Evolutionary conservation across 2,329 filamentous ascomycete genomes (phyloP), one percentile per base, ranked within the genome.

Genomic region (Penicillium freii): DNA sequence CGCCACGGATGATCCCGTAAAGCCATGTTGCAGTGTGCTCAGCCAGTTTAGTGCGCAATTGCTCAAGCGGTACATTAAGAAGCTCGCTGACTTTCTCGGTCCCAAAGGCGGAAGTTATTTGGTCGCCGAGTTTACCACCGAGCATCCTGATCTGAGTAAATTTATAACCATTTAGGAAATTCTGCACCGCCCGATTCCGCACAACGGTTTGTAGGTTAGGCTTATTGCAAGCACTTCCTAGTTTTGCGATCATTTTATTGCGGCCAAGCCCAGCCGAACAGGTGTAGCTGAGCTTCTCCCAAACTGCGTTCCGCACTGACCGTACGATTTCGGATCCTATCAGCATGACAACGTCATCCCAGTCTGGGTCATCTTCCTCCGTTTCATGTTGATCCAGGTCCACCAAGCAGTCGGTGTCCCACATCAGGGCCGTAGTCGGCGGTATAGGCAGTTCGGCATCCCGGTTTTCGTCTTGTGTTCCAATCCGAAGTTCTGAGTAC

Each of bases 131-230:
- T 76, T 97, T 97, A 23, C 94, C 94, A 29, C 94, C 94, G n/a
- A 99, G 78, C 73, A 93, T 96, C 17, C 93, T 84, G 53, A 99
- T 94, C 74, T 96, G 96, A 17, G 92, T 96, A 69, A 97, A 93
- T 70, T 96, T 96, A 80, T 96, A 92, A 17, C 84, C 85, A 9
- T 84, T 84, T 42, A 99, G 78, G 69, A 99, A 99, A 43, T 88
- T 81, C 61, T 87, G 81, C 2, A 91, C 81, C 1, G 93, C 93
- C 46, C 92, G 86, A 70, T 91, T 93, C 25, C 94, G 88, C 48
- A 99, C 87, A n/a, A 97, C 85, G 0, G 93, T 97, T 76, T 99
- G 94, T 65, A 89, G 85, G 70, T 97, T 94, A 34, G 94, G 94
- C 74, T 99, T 99, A 77, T 91, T 92, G 77, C 92, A 87, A 7